Conservation (phyloP, 257 asterid species). For the Marsdenia floribunda region DNA sequence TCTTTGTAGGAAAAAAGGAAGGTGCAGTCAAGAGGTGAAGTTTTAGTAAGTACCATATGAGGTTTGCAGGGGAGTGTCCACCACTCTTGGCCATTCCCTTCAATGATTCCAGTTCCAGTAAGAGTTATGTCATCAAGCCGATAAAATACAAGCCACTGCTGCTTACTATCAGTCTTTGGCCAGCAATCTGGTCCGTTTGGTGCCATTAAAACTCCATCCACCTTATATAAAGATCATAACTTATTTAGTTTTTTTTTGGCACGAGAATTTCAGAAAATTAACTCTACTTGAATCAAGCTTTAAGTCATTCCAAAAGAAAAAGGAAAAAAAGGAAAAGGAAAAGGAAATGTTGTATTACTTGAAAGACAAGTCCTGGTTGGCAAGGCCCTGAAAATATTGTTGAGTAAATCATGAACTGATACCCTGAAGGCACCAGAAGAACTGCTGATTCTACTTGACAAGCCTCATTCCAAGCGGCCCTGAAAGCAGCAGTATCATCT, state of each 20-base stretch:
- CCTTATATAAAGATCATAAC: conserved; percentile 26
- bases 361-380: conserved; percentile 72
- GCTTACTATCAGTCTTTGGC: conserved; percentile 72
- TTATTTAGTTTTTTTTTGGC: background rate
- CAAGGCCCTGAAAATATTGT: conserved; percentile 94
- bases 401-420: conserved; percentile 60
- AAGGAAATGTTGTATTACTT: conserved; percentile 29
- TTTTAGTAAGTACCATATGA: conserved; percentile 49
- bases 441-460: conserved; percentile 62
- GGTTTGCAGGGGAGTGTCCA: conserved; percentile 99
- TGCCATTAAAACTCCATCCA: conserved; percentile 82
- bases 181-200: conserved; percentile 95
- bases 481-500: conserved; percentile 86
- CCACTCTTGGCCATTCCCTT: conserved; percentile 91
- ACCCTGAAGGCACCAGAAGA: conserved; percentile 49
- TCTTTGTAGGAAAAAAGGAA: background rate
- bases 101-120: conserved; percentile 71
- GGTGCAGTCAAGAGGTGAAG: background rate
- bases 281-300: background rate
- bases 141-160: conserved; percentile 93
- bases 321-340: too few relatives aligned
- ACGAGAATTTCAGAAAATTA: background rate
- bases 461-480: conserved; percentile 82
- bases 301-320: background rate
- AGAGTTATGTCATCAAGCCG: conserved; percentile 60